Conservation (phyloP, 768 basidiomycete species). For the Collybia sp. region DNA sequence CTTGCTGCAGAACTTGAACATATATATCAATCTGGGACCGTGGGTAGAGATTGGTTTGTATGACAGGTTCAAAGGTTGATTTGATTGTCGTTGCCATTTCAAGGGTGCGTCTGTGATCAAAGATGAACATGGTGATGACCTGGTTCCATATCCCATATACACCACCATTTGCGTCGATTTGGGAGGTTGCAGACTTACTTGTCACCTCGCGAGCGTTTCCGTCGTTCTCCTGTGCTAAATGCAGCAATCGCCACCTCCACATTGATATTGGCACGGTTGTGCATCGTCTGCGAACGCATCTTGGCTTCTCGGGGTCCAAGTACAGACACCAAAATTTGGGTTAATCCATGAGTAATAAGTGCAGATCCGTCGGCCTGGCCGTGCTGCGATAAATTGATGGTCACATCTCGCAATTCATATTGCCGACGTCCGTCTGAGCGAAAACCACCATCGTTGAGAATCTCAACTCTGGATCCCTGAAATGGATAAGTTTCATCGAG, state of each 20-base stretch:
- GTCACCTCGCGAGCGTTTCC: conserved; percentile 76
- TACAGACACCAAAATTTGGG: conserved; percentile 82
- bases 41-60: conserved; percentile 88
- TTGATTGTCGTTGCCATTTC: conserved; percentile 87
- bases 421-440: conserved; percentile 93
- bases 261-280: conserved; percentile 85
- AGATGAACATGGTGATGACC: conserved; percentile 1
- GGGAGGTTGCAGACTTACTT: conserved; percentile 53
- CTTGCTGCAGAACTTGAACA: conserved; percentile 89
- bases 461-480: conserved; percentile 58
- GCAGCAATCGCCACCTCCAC: conserved; percentile 87
- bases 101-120: conserved; percentile 61
- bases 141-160: neutral
- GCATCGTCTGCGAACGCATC: conserved; percentile 71
- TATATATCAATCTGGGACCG: conserved; percentile 93
- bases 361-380: conserved; percentile 85
- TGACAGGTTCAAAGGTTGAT: conserved; percentile 94
- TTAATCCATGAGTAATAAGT: conserved; percentile 82
- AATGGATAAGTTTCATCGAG: neutral
- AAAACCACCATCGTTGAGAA: conserved; percentile 80
- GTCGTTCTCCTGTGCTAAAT: conserved; percentile 80
- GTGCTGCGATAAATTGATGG: conserved; percentile 72
- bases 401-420: conserved; percentile 81
- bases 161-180: neutral
- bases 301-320: conserved; percentile 92